phyloP scores from a whole-genome alignment of 768 basidiomycete species.

The Trametes maxima region DNA sequence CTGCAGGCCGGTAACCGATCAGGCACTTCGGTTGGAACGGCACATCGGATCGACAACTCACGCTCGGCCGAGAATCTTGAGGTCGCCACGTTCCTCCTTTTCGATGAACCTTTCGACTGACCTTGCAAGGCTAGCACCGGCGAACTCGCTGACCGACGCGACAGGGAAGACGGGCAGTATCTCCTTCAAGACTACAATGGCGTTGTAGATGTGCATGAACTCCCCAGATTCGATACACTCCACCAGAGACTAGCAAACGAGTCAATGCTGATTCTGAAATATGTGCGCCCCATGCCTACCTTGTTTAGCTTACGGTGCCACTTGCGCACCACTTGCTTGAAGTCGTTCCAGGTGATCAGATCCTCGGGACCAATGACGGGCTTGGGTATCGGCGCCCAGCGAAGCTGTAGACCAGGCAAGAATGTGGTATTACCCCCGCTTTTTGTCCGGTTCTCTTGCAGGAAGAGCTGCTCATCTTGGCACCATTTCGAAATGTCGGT shows the following conservation, averaged over 20 bases:
- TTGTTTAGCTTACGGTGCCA: conserved; percentile 79
- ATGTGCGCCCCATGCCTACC: conserved; percentile 43
- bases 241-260: conserved; percentile 59
- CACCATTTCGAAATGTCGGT: conserved; percentile 82
- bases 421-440: conserved; percentile 58
- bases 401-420: conserved; percentile 71
- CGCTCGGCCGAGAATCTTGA: conserved; percentile 81
- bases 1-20: no score
- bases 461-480: conserved; percentile 69
- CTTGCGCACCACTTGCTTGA: conserved; percentile 73
- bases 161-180: conserved; percentile 88
- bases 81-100: conserved; percentile 79
- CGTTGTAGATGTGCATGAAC: conserved; percentile 97
- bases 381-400: conserved; percentile 45
- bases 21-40: no score
- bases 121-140: conserved; percentile 56
- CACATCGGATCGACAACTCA: conserved; percentile 47
- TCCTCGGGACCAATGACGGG: conserved; percentile 46
- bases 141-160: conserved; percentile 52
- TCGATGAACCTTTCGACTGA: conserved; percentile 70
- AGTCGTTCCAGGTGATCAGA: conserved; percentile 68
- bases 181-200: conserved; percentile 92
- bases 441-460: conserved; percentile 71
- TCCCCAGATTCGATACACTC: conserved; percentile 85
- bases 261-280: neutral